A percentile compares a stretch with the other conserved stretches of the same genome.
Conservation (phyloP, 2,329 filamentous ascomycete species). For the Epichloe uncinata region DNA sequence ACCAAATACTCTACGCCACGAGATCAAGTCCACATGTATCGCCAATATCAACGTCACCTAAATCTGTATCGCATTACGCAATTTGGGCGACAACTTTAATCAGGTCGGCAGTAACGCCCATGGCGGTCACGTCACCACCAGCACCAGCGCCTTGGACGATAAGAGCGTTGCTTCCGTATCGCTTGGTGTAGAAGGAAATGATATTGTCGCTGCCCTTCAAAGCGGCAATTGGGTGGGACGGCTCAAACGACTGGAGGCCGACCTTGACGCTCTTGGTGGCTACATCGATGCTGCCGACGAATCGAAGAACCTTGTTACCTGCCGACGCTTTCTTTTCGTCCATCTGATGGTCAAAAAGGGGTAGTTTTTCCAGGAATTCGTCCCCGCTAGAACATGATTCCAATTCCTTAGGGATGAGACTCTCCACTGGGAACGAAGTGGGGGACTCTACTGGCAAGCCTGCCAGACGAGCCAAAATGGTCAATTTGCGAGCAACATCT, state of each 20-base stretch:
- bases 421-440: slow-evolving; percentile 85
- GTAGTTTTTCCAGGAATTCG: slow-evolving; percentile 72
- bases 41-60: background rate
- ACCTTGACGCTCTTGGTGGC: slow-evolving; percentile 74
- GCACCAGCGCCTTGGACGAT: slow-evolving; percentile 93
- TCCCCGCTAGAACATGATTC: slow-evolving; percentile 64
- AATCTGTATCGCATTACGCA: slow-evolving; percentile 19
- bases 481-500: slow-evolving; percentile 90
- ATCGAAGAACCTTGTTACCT: slow-evolving; percentile 80
- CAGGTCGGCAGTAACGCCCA: slow-evolving; percentile 91
- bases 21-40: background rate
- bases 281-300: slow-evolving; percentile 87
- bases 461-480: slow-evolving; percentile 77
- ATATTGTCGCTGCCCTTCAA: slow-evolving; percentile 98
- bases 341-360: slow-evolving; percentile 74
- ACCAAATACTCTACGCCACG: background rate
- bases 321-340: slow-evolving; percentile 76
- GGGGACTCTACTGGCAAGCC: slow-evolving; percentile 73
- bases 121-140: slow-evolving; percentile 89
- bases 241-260: slow-evolving; percentile 78
- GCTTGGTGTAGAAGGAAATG: slow-evolving; percentile 94
- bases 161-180: slow-evolving; percentile 81
- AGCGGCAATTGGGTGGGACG: slow-evolving; percentile 79
- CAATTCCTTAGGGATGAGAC: slow-evolving; percentile 77
- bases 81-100: slow-evolving; percentile 75